A percentile compares a stretch with the other conserved stretches of the same genome.
These are phyloP conservation scores for Nicotiana knightiana DNA, from an alignment of 257 asterid genomes.

Conservation along the genomic window DNA sequence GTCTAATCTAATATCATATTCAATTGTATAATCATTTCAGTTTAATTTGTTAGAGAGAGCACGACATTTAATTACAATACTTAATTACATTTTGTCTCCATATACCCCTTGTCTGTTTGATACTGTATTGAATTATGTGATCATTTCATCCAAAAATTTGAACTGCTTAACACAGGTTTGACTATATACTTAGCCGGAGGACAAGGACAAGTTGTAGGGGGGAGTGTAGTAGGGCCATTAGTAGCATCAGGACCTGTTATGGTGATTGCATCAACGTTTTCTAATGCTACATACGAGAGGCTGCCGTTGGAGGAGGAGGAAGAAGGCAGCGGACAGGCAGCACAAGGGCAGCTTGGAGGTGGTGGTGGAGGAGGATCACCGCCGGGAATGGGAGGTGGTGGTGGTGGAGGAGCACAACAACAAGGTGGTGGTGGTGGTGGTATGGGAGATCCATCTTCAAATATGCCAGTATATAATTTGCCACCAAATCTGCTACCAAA, in stretches of 20 bases:
- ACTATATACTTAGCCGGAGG: slow-evolving; percentile 57
- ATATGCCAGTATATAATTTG: slow-evolving; percentile 26
- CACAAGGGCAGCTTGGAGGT: slow-evolving; percentile 22
- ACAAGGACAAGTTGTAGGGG: slow-evolving; percentile 67
- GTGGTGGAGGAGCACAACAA: slow-evolving; percentile 27
- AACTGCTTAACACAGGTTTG: slow-evolving; percentile 16
- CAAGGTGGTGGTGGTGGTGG: slow-evolving; percentile 25
- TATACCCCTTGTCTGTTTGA: background rate
- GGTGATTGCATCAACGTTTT: slow-evolving; percentile 61
- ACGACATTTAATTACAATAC: background rate
- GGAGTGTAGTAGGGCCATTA: slow-evolving; percentile 54
- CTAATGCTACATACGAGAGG: slow-evolving; percentile 65
- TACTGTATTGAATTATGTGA: background rate
- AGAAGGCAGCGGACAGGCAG: slow-evolving; percentile 17
- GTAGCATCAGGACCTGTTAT: slow-evolving; percentile 64
- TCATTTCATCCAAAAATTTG: background rate
- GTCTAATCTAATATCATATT: background rate
- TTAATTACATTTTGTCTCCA: background rate
- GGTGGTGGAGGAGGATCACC: slow-evolving; percentile 31
- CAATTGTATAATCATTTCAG: background rate
- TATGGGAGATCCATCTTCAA: slow-evolving; percentile 30
- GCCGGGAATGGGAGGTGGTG: slow-evolving; percentile 24
- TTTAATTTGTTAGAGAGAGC: background rate
- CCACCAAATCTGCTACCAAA: slow-evolving; percentile 36
- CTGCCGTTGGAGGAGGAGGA: slow-evolving; percentile 58